Base-by-base conservation (phyloP, 176 grass and related monocot species). In the Carex littledalei region DNA sequence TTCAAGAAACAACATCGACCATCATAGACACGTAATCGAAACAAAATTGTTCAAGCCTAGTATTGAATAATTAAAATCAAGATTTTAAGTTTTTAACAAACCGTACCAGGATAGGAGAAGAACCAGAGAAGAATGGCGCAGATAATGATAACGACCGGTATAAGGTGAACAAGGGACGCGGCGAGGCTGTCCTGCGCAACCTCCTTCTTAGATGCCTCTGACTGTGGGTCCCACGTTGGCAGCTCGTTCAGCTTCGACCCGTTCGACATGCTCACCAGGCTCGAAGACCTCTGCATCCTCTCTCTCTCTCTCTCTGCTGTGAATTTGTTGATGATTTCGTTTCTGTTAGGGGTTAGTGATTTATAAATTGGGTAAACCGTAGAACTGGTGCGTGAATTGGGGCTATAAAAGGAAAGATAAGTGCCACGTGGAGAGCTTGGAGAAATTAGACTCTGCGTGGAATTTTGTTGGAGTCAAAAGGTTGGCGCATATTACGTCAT, bases 71-170 rank as follows among this genome's bases (percentile, higher is more conserved):
- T 52, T 4, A 29, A 53, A n/a, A 3, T 77, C 49, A 54, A 77
- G 47, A 55, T 31, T 45, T 31, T 45, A 45, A 45, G 37, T 39
- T 45, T 53, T 4, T 11, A 29, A 76, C 45, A 29, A 26, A 47
- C 15, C 2, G 61, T 81, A 83, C 80, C 80, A 67, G 80, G 80
- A 67, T 78, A 81, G 35, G 94, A 94, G 81, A 94, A 84, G 6
- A 88, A 92, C 94, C 90, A 97, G 53, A 97, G 92, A 34, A 97
- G 60, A 74, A 93, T 67, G 79, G 87, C 86, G 82, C 90, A 97
- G 87, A 92, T 34, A 55, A 97, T 52, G 80, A 97, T 21, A 69
- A 92, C 85, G 63, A 92, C 49, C 17, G 94, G 94, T 75, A 97
- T 54, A 29, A 92, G 64, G 59, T 97, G 92, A 79, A 97, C 87